phyloP scores from a whole-genome alignment of 345 rosid species.

The Cochlearia excelsa region DNA sequence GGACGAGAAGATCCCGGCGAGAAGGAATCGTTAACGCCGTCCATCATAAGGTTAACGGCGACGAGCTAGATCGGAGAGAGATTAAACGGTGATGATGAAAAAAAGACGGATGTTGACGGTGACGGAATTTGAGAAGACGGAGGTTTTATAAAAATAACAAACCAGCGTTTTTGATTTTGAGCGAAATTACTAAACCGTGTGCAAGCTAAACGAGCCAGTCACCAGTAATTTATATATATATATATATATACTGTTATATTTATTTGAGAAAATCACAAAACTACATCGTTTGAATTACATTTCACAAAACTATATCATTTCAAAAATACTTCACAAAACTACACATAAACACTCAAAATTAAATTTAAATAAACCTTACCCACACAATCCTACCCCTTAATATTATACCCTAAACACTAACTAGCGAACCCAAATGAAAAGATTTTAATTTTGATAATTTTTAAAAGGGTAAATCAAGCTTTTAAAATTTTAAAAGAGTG shows the following conservation, averaged over 20 bases:
- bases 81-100: conserved; percentile 27
- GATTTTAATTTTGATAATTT: too few relatives aligned
- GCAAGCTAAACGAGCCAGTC: conserved; percentile 14
- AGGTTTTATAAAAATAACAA: conserved; percentile 12
- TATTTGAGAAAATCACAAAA: too few relatives aligned
- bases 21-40: conserved; percentile 40
- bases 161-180: conserved; percentile 10
- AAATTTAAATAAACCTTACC: too few relatives aligned
- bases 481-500: too few relatives aligned
- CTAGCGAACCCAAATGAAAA: too few relatives aligned
- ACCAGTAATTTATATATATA: neutral
- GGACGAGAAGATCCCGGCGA: conserved; percentile 46
- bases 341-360: too few relatives aligned
- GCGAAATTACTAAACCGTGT: conserved; percentile 26
- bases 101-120: conserved; percentile 26
- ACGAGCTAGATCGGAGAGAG: conserved; percentile 19
- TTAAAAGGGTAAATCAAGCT: too few relatives aligned
- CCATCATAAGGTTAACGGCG: conserved; percentile 29
- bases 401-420: too few relatives aligned
- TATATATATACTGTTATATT: neutral
- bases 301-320: too few relatives aligned
- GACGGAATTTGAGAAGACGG: conserved; percentile 3
- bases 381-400: too few relatives aligned
- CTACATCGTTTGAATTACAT: too few relatives aligned
- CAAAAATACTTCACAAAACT: too few relatives aligned